phyloP scores from a whole-genome alignment of 805 yeast species.

The Hanseniaspora pseudoguilliermondii region DNA sequence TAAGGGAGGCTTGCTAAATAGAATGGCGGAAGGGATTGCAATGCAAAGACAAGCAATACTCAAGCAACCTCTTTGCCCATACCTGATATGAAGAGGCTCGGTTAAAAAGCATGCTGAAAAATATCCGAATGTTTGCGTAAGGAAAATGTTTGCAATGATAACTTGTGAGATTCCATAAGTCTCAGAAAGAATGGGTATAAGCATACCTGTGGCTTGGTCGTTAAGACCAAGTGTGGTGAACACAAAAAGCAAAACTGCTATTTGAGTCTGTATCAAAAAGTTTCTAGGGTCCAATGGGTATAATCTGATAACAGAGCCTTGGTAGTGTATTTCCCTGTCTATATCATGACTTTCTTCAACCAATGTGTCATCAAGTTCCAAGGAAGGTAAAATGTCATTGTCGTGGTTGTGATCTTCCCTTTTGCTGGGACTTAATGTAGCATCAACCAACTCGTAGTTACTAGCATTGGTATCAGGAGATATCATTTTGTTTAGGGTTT shows the following conservation, averaged over 20 bases:
- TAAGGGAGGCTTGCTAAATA: conserved; percentile 20
- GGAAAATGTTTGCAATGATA: conserved; percentile 23
- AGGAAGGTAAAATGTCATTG: background rate
- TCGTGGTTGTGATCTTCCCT: background rate
- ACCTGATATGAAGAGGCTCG: conserved; percentile 20
- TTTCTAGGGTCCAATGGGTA: conserved; percentile 5
- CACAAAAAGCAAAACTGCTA: background rate
- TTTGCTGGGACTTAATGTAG: background rate
- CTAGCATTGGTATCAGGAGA: background rate
- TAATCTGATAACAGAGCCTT: background rate
- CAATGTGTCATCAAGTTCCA: background rate
- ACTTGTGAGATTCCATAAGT: conserved; percentile 22
- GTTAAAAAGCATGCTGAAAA: conserved; percentile 23
- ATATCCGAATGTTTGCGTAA: conserved; percentile 25
- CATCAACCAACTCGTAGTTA: background rate
- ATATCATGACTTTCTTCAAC: background rate
- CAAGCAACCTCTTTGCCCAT: conserved; percentile 26
- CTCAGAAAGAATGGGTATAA: conserved; percentile 24
- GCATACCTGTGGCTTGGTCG: conserved; percentile 27
- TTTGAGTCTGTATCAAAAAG: background rate
- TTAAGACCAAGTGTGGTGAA: conserved; percentile 26
- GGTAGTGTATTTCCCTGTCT: background rate
- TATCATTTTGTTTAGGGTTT: background rate
- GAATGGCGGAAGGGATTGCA: background rate
- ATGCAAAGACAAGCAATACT: conserved; percentile 17